A percentile compares a stretch with the other conserved stretches of the same genome.
Conservation (phyloP, 2,329 filamentous ascomycete species). For the Colletotrichum siamense region DNA sequence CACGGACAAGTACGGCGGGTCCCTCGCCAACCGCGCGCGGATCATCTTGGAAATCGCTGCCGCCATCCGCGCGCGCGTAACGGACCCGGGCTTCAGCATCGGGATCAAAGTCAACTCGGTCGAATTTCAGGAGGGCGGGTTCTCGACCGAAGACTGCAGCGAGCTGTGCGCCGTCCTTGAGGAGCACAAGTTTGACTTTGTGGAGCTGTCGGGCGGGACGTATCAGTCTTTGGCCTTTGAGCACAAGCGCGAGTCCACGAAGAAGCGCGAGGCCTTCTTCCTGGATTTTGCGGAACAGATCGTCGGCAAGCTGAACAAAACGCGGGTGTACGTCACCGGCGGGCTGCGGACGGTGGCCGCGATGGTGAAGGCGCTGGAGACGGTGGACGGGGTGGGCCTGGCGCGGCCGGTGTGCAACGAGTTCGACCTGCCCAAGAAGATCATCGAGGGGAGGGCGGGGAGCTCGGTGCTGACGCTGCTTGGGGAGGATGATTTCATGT, state of each 20-base stretch:
- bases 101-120: conserved; percentile 66
- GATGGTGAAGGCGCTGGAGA: conserved; percentile 63
- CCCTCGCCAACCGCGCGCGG: conserved; percentile 50
- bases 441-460: conserved; percentile 42
- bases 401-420: conserved; percentile 42
- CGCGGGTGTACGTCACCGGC: conserved; percentile 64
- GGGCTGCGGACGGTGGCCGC: conserved; percentile 59
- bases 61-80: conserved; percentile 36
- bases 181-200: conserved; percentile 56
- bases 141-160: conserved; percentile 55
- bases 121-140: conserved; percentile 59
- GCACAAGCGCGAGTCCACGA: conserved; percentile 59
- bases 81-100: conserved; percentile 44
- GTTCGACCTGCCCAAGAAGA: conserved; percentile 30
- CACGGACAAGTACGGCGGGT: conserved; percentile 53
- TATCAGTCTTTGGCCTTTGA: conserved; percentile 59
- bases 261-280: conserved; percentile 64
- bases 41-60: conserved; percentile 51
- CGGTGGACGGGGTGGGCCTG: conserved; percentile 66
- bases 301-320: conserved; percentile 48
- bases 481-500: conserved; percentile 56
- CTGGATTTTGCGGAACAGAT: conserved; percentile 63
- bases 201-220: conserved; percentile 66
- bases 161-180: conserved; percentile 54
- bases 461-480: conserved; percentile 52